Conservation (phyloP, 495 filamentous ascomycete species). For the Daldinia childiae region DNA sequence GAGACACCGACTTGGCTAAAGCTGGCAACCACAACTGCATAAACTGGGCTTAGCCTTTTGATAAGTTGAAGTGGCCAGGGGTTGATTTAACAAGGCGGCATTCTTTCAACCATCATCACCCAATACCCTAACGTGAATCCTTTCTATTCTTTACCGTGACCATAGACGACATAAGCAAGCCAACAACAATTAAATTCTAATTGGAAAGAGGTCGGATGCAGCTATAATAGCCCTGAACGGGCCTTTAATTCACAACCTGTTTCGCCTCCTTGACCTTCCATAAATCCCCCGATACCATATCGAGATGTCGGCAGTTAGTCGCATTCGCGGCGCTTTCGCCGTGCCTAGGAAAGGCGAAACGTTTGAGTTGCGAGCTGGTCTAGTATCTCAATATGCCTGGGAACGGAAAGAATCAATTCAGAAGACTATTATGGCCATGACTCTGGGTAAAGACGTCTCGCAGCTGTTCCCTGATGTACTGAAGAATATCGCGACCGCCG, state of each 20-base stretch:
- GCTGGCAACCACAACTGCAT: slow-evolving; percentile 5
- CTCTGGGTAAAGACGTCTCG: slow-evolving; percentile 97
- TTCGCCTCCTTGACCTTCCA: slow-evolving; percentile 12
- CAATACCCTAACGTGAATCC: not conserved
- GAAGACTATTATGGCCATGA: slow-evolving; percentile 99
- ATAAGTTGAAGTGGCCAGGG: slow-evolving; percentile 19
- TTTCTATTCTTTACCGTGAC: slow-evolving; percentile 11
- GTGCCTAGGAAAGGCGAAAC: slow-evolving; percentile 95
- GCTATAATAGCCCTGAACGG: slow-evolving; percentile 40
- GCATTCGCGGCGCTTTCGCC: slow-evolving; percentile 93
- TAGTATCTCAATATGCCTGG: slow-evolving; percentile 99
- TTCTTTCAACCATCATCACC: slow-evolving; percentile 30
- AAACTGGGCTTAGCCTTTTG: slow-evolving; percentile 5
- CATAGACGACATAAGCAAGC: slow-evolving; percentile 16
- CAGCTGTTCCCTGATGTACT: slow-evolving; percentile 97
- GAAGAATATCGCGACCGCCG: slow-evolving; percentile 96
- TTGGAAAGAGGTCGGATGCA: slow-evolving; percentile 29
- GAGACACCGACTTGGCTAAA: not conserved
- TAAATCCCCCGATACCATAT: slow-evolving; percentile 1
- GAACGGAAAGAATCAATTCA: slow-evolving; percentile 99
- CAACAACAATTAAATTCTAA: not conserved
- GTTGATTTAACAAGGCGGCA: slow-evolving; percentile 26
- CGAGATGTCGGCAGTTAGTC: slow-evolving; percentile 78
- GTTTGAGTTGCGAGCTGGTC: slow-evolving; percentile 93
- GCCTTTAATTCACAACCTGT: slow-evolving; percentile 27